Percentiles rank a stretch among this genome's conserved stretches.
phyloP scores from a whole-genome alignment of 345 rosid species.

The Gossypium longicalyx region DNA sequence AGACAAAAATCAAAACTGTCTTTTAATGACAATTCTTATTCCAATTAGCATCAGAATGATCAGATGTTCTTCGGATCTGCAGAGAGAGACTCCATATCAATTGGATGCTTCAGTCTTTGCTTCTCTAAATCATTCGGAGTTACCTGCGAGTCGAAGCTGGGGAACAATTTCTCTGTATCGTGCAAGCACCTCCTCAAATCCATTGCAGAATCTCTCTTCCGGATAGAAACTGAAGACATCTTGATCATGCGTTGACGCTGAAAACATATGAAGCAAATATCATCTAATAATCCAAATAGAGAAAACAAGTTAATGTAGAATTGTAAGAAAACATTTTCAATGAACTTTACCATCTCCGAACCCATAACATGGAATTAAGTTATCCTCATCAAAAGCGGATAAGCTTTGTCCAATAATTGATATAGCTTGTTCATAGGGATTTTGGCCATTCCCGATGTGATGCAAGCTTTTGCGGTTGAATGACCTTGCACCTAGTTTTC shows the following conservation, averaged over 20 bases:
- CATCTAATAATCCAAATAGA: conserved; percentile 20
- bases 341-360: conserved; percentile 58
- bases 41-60: not conserved
- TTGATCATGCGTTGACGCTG: conserved; percentile 92
- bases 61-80: not conserved
- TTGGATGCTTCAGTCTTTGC: not conserved
- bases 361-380: conserved; percentile 78
- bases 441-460: conserved; percentile 47
- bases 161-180: conserved; percentile 82
- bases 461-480: conserved; percentile 66
- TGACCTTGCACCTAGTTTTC: conserved; percentile 56
- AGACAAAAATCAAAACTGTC: not conserved
- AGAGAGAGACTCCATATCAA: not conserved
- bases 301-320: not conserved
- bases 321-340: not conserved
- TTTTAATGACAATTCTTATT: not conserved
- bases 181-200: conserved; percentile 84
- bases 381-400: conserved; percentile 73
- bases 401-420: conserved; percentile 75
- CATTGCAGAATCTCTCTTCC: conserved; percentile 60
- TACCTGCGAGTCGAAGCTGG: conserved; percentile 67
- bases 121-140: not conserved
- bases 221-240: conserved; percentile 80
- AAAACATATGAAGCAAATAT: conserved; percentile 17
- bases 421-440: conserved; percentile 82